Percentiles rank a stretch among this genome's conserved stretches.
Evolutionary conservation across 306 rosid species (phyloP).

Genomic region (Bauhinia variegata): DNA sequence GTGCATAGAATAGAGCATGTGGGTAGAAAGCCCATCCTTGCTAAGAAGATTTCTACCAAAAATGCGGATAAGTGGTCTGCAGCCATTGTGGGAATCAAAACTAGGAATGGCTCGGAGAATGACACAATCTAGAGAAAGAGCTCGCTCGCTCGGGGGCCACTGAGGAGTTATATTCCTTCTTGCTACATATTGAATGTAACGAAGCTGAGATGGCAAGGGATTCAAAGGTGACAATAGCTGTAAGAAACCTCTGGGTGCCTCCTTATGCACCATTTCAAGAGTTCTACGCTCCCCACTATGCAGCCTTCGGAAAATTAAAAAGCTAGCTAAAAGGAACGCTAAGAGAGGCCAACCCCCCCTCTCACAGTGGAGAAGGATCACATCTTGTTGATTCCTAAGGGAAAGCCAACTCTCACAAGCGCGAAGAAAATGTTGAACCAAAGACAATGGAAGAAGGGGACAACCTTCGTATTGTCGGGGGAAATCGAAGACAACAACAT

Average conservation of each 20-base stretch:
- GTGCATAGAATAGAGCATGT: constrained; percentile 84
- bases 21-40: constrained; percentile 87
- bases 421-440: constrained; percentile 89
- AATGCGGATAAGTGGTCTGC: constrained; percentile 82
- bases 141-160: constrained; percentile 97
- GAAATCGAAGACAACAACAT: constrained; percentile 87
- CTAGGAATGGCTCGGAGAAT: constrained; percentile 85
- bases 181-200: constrained; percentile 86
- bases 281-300: constrained; percentile 81
- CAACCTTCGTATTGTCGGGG: constrained; percentile 97
- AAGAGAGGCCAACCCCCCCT: constrained; percentile 98
- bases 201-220: constrained; percentile 94
- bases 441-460: constrained; percentile 79
- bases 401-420: constrained; percentile 87
- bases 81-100: constrained; percentile 83
- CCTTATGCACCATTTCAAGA: constrained; percentile 89
- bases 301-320: constrained; percentile 66
- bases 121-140: constrained; percentile 85
- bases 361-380: constrained; percentile 87
- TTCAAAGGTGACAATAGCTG: constrained; percentile 83
- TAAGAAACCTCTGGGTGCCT: constrained; percentile 92
- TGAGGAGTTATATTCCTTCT: constrained; percentile 82
- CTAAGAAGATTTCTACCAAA: constrained; percentile 83
- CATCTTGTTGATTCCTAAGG: constrained; percentile 63
- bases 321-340: constrained; percentile 77